Percentiles rank a stretch among this genome's conserved stretches.
Evolutionary conservation across 768 basidiomycete genomes (phyloP).

Genomic region (Podaxis sp.): DNA sequence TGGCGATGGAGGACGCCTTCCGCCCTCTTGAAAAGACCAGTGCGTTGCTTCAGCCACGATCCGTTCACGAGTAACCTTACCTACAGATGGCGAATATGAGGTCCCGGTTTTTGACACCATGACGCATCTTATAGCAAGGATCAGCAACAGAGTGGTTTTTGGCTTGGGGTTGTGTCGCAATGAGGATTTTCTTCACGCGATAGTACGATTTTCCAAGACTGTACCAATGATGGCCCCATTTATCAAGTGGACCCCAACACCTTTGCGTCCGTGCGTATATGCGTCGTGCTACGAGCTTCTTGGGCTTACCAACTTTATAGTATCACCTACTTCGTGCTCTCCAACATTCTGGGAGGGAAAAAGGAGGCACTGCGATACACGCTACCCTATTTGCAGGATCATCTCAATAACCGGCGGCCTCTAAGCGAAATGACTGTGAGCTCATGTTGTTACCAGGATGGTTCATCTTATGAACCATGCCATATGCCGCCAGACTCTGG

Average conservation of each 20-base stretch:
- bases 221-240: slow-evolving; percentile 29
- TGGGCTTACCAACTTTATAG: slow-evolving; percentile 14
- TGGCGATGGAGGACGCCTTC: slow-evolving; percentile 27
- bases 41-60: neutral
- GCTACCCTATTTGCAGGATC: slow-evolving; percentile 24
- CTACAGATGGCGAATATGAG: slow-evolving; percentile 17
- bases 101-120: slow-evolving; percentile 30
- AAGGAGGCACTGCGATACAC: slow-evolving; percentile 24
- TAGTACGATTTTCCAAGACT: slow-evolving; percentile 31
- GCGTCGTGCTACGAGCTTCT: neutral
- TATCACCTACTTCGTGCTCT: slow-evolving; percentile 26
- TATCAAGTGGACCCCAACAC: slow-evolving; percentile 27
- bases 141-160: slow-evolving; percentile 35
- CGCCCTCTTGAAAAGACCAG: slow-evolving; percentile 13
- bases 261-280: slow-evolving; percentile 25
- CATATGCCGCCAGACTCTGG: slow-evolving; percentile 15
- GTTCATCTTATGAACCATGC: neutral
- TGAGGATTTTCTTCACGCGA: slow-evolving; percentile 26
- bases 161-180: slow-evolving; percentile 31
- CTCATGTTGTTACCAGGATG: neutral
- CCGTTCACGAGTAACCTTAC: neutral
- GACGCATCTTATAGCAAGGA: slow-evolving; percentile 32
- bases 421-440: slow-evolving; percentile 23
- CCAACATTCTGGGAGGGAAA: slow-evolving; percentile 30
- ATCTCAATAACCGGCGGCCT: slow-evolving; percentile 19